Conservation (phyloP, 208 protist species). For the Acanthamoeba lenticulata region DNA sequence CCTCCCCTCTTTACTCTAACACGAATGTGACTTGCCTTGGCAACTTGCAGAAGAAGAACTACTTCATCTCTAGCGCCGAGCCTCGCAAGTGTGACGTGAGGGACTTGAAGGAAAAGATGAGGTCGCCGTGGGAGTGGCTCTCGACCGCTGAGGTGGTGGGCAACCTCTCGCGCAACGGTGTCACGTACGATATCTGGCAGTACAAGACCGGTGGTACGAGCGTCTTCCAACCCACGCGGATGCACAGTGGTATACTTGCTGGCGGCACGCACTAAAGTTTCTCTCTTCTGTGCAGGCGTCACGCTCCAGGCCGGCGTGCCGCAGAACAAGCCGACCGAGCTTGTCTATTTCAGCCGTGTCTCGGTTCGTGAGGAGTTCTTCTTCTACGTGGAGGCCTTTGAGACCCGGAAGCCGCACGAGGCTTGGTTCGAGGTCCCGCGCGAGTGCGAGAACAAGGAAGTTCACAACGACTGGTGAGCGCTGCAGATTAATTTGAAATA, state of each 20-base stretch:
- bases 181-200: neutral
- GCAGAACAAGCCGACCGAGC: conserved; percentile 4
- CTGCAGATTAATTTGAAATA: too few relatives aligned
- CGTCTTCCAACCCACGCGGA: too few relatives aligned
- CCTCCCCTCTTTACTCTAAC: neutral
- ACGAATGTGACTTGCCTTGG: neutral
- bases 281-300: neutral
- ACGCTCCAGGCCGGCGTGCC: conserved; percentile 12
- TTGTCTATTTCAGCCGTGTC: neutral
- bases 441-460: neutral
- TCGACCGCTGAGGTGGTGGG: neutral
- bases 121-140: conserved; percentile 18
- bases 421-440: conserved; percentile 1
- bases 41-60: conserved; percentile 53
- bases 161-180: conserved; percentile 1
- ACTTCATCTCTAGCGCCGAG: conserved; percentile 7
- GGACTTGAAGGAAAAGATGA: conserved; percentile 12
- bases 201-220: neutral
- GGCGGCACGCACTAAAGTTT: too few relatives aligned
- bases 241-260: too few relatives aligned
- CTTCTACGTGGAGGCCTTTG: neutral
- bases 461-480: neutral
- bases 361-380: neutral
- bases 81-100: neutral
- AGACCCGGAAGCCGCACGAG: neutral